phyloP scores from a whole-genome alignment of 805 yeast genomes.

The Hemisphaericaspora nanyangensis region DNA sequence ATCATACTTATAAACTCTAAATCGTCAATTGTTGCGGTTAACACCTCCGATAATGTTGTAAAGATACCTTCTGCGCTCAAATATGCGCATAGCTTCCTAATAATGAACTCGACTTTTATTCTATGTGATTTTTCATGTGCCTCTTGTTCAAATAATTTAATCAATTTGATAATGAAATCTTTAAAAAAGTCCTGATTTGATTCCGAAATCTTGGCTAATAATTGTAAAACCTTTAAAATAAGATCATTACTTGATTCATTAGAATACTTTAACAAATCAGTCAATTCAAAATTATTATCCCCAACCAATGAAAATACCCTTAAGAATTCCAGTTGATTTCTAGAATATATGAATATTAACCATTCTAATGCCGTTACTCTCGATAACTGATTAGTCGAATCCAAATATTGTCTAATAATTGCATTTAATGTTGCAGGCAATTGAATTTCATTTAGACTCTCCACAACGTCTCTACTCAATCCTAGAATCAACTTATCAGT shows the following conservation, averaged over 20 bases:
- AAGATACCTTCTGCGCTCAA: slow-evolving; percentile 81
- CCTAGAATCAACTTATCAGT: slow-evolving; percentile 41
- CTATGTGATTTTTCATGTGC: slow-evolving; percentile 40
- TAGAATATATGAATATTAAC: slow-evolving; percentile 76
- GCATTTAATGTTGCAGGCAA: slow-evolving; percentile 58
- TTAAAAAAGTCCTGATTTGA: slow-evolving; percentile 74
- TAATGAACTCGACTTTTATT: slow-evolving; percentile 60
- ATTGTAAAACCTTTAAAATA: slow-evolving; percentile 65
- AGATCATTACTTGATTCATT: slow-evolving; percentile 73
- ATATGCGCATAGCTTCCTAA: slow-evolving; percentile 77
- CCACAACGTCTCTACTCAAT: slow-evolving; percentile 34
- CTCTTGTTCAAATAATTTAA: slow-evolving; percentile 68
- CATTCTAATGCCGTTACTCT: slow-evolving; percentile 84
- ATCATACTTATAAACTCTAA: slow-evolving; percentile 71
- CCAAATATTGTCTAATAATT: slow-evolving; percentile 57
- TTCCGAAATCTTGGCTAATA: slow-evolving; percentile 71
- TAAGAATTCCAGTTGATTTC: slow-evolving; percentile 41
- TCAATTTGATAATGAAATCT: slow-evolving; percentile 67
- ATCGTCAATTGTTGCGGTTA: slow-evolving; percentile 38
- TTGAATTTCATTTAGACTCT: slow-evolving; percentile 38
- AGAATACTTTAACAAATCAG: slow-evolving; percentile 70
- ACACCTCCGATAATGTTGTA: slow-evolving; percentile 71
- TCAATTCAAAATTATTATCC: slow-evolving; percentile 45
- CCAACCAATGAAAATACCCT: slow-evolving; percentile 12
- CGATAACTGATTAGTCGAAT: slow-evolving; percentile 61